These are phyloP conservation scores for Yarrowia keelungensis DNA, from an alignment of 805 yeast genomes.

Conservation along the genomic window DNA sequence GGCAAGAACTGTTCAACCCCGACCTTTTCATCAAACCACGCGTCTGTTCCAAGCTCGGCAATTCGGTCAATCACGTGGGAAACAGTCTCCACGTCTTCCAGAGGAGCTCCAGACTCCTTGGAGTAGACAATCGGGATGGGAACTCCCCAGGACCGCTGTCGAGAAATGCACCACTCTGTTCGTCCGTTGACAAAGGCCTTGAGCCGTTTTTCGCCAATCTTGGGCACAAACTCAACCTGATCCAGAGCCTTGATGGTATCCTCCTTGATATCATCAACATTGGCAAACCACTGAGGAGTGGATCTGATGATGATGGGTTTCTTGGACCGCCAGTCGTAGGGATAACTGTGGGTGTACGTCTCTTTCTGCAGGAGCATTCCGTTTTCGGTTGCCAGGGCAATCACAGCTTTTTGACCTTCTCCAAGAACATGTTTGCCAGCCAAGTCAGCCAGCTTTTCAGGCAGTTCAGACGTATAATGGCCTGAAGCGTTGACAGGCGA, in stretches of 20 bases:
- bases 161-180: slow-evolving; percentile 96
- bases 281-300: slow-evolving; percentile 97
- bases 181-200: slow-evolving; percentile 75
- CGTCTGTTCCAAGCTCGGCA: slow-evolving; percentile 67
- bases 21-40: slow-evolving; percentile 75
- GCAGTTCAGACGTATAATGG: slow-evolving; percentile 61
- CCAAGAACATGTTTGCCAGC: slow-evolving; percentile 67
- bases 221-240: slow-evolving; percentile 75
- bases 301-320: slow-evolving; percentile 94
- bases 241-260: slow-evolving; percentile 66
- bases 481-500: slow-evolving; percentile 87
- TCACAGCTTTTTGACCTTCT: slow-evolving; percentile 59
- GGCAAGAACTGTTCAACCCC: slow-evolving; percentile 79
- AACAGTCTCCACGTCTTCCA: slow-evolving; percentile 64
- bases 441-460: slow-evolving; percentile 51
- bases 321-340: slow-evolving; percentile 97
- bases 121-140: slow-evolving; percentile 89
- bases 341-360: slow-evolving; percentile 79
- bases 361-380: slow-evolving; percentile 47
- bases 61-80: slow-evolving; percentile 64
- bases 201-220: slow-evolving; percentile 72
- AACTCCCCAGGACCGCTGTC: slow-evolving; percentile 98
- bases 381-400: slow-evolving; percentile 58
- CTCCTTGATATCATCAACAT: slow-evolving; percentile 74
- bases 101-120: slow-evolving; percentile 64